Percentiles rank a stretch among this genome's conserved stretches.
These are phyloP conservation scores for Ceratobasidium sp. DNA, from an alignment of 1,284 basidiomycete genomes.

Conservation along the genomic window DNA sequence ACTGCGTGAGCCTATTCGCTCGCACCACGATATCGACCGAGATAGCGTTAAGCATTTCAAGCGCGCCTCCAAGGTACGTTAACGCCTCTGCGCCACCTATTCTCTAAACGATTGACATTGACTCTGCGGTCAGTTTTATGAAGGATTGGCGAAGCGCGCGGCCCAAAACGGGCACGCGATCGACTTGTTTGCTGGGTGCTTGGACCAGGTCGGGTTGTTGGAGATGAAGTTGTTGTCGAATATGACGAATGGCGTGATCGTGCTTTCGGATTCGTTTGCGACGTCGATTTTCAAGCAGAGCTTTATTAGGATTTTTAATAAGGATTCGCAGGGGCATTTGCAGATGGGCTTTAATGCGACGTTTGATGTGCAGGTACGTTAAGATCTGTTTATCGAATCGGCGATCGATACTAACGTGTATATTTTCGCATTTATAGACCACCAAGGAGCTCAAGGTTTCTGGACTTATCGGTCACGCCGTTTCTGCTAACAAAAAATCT, in stretches of 20 bases:
- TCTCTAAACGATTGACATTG: background rate
- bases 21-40: conserved; percentile 98
- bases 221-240: conserved; percentile 98
- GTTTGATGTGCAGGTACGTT: conserved; percentile 91
- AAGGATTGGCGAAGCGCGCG: conserved; percentile 92
- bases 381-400: background rate
- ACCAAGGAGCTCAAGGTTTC: conserved; percentile 99
- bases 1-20: conserved; percentile 97
- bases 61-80: conserved; percentile 92
- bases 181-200: conserved; percentile 96
- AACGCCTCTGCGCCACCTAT: conserved; percentile 49
- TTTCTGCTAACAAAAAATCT: conserved; percentile 97
- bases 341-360: conserved; percentile 99
- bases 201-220: conserved; percentile 97
- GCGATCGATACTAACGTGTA: conserved; percentile 25
- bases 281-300: conserved; percentile 99
- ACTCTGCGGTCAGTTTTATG: conserved; percentile 81
- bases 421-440: conserved; percentile 69
- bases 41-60: conserved; percentile 99
- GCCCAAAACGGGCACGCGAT: conserved; percentile 96
- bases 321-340: conserved; percentile 93
- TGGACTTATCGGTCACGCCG: conserved; percentile 97
- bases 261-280: conserved; percentile 96
- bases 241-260: conserved; percentile 96
- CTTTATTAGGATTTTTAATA: conserved; percentile 94